Evolutionary conservation across 1,284 basidiomycete genomes (phyloP), one percentile per base, ranked within the genome.

Genomic region (Apiotrichum veenhuisii): DNA sequence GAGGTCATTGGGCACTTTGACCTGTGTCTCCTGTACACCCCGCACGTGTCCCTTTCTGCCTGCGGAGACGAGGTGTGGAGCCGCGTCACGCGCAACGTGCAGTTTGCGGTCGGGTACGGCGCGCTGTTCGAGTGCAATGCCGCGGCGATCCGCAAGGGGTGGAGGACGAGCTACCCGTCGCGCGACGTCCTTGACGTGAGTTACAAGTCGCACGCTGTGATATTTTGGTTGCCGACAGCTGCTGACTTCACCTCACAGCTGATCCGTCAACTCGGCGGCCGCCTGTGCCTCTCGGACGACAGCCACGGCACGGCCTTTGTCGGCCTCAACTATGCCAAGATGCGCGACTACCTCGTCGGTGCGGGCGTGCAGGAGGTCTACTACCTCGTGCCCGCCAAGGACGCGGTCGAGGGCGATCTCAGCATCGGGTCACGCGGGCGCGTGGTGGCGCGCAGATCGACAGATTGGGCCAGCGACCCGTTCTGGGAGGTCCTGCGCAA

Each of bases 1-100:
- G 91, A 95, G 73, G 82, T 98, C 38, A 82, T 99, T 53, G 96
- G 92, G 0, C 95, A 98, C 76, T 82, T 98, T 63, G 95, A 98
- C 76, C 82, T 94, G 1, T 93, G 88, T 71, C 83, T 90, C 3
- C 81, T 96, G 18, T 96, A 87, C 79, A 79, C 80, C 33, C 88
- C 91, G 1, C 62, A 75, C 20, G 70, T 88, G 46, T 72, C 71
- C 7, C 80, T 92, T 11, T 48, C 57, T 14, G 54, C 52, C 54
- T 40, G 33, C 64, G 70, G 26, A 78, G 81, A 30, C 84, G 49
- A 30, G 25, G 86, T 87, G 11, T 87, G 84, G 83, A 72, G 78
- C 34, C 85, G 84, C 69, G 78, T 93, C 30, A 79, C 84, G 69
- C 78, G 92, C 58, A 98, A 98, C 72, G 78, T 98, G 57, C 69